Evolutionary conservation across 768 basidiomycete genomes (phyloP).

Genomic region (Tulasnella sp.): DNA sequence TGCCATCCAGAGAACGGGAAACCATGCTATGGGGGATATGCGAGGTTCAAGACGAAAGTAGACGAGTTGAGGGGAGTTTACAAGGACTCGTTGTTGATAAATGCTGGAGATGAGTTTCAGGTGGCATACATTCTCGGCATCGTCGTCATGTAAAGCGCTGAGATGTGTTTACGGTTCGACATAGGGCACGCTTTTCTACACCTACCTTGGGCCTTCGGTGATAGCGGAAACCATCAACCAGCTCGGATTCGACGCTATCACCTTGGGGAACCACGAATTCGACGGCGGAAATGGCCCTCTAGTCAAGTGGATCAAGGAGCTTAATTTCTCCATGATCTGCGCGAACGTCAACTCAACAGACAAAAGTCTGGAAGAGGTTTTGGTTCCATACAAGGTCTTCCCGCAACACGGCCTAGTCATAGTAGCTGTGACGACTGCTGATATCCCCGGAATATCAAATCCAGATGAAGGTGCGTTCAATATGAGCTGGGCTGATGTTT

Average conservation of each 20-base stretch:
- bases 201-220: constrained; percentile 39
- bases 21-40: constrained; percentile 36
- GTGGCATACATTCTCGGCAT: constrained; percentile 11
- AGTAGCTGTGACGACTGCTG: constrained; percentile 39
- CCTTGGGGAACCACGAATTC: constrained; percentile 44
- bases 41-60: constrained; percentile 37
- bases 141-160: background rate
- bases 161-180: background rate
- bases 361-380: constrained; percentile 27
- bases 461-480: constrained; percentile 25
- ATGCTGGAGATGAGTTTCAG: constrained; percentile 44
- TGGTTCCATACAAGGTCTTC: constrained; percentile 39
- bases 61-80: constrained; percentile 31
- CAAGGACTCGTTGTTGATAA: constrained; percentile 37
- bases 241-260: constrained; percentile 40
- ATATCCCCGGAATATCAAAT: constrained; percentile 35
- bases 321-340: constrained; percentile 41
- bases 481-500: background rate
- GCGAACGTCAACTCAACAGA: constrained; percentile 40
- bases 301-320: constrained; percentile 33
- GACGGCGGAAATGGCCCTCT: constrained; percentile 39
- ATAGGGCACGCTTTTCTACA: constrained; percentile 41
- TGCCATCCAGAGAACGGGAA: constrained; percentile 27
- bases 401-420: constrained; percentile 37
- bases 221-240: constrained; percentile 40